Evolutionary conservation across 805 yeast species (phyloP).

Genomic region (Zygotorulaspora sp.): DNA sequence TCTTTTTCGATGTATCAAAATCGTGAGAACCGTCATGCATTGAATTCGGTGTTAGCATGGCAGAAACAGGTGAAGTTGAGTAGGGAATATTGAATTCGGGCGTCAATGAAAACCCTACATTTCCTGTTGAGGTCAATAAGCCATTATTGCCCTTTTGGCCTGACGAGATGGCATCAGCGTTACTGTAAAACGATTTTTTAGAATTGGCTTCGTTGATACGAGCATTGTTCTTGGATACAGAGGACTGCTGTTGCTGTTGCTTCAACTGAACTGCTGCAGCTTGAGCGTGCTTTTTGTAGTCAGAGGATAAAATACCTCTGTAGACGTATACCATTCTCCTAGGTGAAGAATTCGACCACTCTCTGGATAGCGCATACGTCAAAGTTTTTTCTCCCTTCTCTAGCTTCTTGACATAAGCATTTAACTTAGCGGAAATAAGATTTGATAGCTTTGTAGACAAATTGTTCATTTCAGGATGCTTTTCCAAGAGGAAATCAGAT

Average conservation of each 20-base stretch:
- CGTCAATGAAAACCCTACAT: conserved; percentile 22
- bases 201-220: conserved; percentile 16
- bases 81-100: conserved; percentile 53
- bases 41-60: conserved; percentile 38
- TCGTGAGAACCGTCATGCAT: conserved; percentile 3
- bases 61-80: conserved; percentile 73
- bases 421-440: conserved; percentile 73
- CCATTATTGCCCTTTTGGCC: conserved; percentile 3
- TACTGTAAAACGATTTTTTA: conserved; percentile 3
- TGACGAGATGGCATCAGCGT: conserved; percentile 1
- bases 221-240: conserved; percentile 15
- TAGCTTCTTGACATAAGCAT: conserved; percentile 79
- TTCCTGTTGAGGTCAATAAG: conserved; percentile 2
- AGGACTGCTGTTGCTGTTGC: conserved; percentile 25
- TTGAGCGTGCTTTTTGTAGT: conserved; percentile 67
- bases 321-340: conserved; percentile 85
- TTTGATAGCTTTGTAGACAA: conserved; percentile 77
- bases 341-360: conserved; percentile 89
- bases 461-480: conserved; percentile 81
- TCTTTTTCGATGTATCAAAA: conserved; percentile 6
- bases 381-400: conserved; percentile 76
- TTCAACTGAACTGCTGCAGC: conserved; percentile 39
- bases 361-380: conserved; percentile 72
- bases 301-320: conserved; percentile 72
- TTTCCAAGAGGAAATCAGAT: conserved; percentile 67